Conservation (phyloP, 306 rosid species). For the Carpinus fangiana region DNA sequence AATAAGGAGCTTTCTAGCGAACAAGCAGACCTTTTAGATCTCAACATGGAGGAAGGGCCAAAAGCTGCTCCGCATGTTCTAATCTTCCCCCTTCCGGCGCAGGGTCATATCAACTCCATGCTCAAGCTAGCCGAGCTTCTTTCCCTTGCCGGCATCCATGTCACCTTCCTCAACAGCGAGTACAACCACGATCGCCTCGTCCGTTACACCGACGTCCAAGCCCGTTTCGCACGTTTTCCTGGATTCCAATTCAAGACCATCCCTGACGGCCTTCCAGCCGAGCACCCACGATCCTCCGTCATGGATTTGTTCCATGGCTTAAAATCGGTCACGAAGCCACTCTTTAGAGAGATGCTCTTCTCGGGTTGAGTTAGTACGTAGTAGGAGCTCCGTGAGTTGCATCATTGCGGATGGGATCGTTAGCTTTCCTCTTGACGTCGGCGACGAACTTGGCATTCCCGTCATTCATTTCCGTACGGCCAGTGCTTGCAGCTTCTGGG, state of each 20-base stretch:
- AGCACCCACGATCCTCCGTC: background rate
- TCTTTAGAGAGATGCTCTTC: constrained; percentile 28
- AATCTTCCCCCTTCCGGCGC: constrained; percentile 28
- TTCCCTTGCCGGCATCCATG: constrained; percentile 8
- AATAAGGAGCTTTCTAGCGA: too few species aligned
- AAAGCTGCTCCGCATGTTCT: constrained; percentile 5
- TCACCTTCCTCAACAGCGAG: constrained; percentile 39
- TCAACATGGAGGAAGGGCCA: too few species aligned
- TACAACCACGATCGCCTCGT: constrained; percentile 22
- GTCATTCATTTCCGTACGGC: constrained; percentile 39
- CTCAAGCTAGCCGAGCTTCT: constrained; percentile 46
- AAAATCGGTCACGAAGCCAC: constrained; percentile 17
- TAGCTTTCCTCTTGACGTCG: constrained; percentile 33
- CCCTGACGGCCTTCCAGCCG: constrained; percentile 33
- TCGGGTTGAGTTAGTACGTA: too few species aligned
- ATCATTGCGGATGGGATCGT: constrained; percentile 42
- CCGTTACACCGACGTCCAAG: background rate
- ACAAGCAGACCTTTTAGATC: too few species aligned
- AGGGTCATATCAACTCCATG: constrained; percentile 39
- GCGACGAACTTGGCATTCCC: constrained; percentile 28
- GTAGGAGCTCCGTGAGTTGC: too few species aligned
- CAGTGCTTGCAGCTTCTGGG: constrained; percentile 45
- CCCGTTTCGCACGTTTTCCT: constrained; percentile 23
- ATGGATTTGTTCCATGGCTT: background rate
- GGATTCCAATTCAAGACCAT: constrained; percentile 29